phyloP scores from a whole-genome alignment of 148 eudicot species.

The Camellia granthamiana region DNA sequence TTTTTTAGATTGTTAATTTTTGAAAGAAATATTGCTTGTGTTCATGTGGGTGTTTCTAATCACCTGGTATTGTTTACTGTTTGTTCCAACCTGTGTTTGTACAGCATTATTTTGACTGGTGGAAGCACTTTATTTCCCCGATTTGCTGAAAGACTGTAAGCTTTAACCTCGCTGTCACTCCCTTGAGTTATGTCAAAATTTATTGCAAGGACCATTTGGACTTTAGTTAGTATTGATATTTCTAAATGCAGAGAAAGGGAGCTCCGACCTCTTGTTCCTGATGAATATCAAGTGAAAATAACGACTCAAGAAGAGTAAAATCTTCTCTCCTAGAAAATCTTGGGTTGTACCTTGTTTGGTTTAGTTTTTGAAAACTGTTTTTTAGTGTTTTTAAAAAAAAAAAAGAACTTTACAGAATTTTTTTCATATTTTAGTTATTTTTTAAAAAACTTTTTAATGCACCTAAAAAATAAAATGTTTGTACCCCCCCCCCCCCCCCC shows the following conservation, averaged over 20 bases:
- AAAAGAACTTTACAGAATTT: no score
- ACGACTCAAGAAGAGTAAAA: constrained; percentile 89
- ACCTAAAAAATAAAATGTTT: no score
- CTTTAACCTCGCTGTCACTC: constrained; percentile 3
- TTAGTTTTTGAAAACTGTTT: no score
- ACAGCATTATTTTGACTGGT: constrained; percentile 95
- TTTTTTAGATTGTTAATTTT: neutral
- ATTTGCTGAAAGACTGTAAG: constrained; percentile 94
- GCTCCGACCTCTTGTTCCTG: constrained; percentile 95
- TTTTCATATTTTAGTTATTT: no score
- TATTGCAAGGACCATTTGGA: neutral
- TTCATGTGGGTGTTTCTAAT: neutral
- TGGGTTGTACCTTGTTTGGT: no score
- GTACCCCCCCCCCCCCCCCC: no score
- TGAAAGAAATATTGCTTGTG: neutral
- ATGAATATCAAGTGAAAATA: constrained; percentile 78
- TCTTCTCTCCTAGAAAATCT: neutral
- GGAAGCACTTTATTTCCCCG: constrained; percentile 92
- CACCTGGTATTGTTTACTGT: neutral
- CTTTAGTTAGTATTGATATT: neutral
- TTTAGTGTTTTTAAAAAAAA: no score
- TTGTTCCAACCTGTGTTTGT: constrained; percentile 11
- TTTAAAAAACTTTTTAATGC: no score
- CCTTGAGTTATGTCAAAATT: neutral
- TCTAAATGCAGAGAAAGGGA: constrained; percentile 69